phyloP scores from a whole-genome alignment of 2,329 filamentous ascomycete genomes.

The Colletotrichum sidae region DNA sequence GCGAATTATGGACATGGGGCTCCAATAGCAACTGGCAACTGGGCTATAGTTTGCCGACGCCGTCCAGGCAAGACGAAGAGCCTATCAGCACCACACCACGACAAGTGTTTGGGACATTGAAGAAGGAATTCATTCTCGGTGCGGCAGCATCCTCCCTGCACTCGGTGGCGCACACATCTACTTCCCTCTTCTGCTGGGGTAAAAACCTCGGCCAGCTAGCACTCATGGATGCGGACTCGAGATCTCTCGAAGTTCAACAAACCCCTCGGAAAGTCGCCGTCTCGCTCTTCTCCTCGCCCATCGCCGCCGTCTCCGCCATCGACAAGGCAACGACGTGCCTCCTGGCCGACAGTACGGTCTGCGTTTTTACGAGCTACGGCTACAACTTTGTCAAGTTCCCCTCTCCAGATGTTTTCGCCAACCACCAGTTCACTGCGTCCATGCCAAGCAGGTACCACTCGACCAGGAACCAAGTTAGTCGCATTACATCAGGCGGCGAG shows the following conservation, averaged over 20 bases:
- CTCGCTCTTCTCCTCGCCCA: constrained; percentile 79
- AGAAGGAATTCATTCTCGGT: constrained; percentile 84
- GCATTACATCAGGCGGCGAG: constrained; percentile 86
- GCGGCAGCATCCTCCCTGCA: constrained; percentile 91
- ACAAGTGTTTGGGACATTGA: constrained; percentile 91
- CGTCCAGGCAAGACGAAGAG: constrained; percentile 79
- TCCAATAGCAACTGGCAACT: constrained; percentile 88
- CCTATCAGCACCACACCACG: constrained; percentile 84
- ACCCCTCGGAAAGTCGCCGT: constrained; percentile 89
- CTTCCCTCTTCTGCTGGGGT: constrained; percentile 91
- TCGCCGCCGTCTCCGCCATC: constrained; percentile 86
- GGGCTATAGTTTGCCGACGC: constrained; percentile 80
- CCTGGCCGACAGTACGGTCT: constrained; percentile 88
- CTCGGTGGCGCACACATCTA: constrained; percentile 86
- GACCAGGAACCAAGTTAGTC: constrained; percentile 75
- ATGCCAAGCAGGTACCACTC: constrained; percentile 74
- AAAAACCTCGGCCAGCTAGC: constrained; percentile 95
- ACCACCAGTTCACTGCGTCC: constrained; percentile 75
- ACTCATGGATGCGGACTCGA: constrained; percentile 93
- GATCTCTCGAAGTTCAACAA: constrained; percentile 86
- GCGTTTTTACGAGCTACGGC: constrained; percentile 94
- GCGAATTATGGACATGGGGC: constrained; percentile 96
- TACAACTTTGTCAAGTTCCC: constrained; percentile 93
- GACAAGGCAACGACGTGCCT: constrained; percentile 90
- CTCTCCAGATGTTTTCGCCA: constrained; percentile 75